These are phyloP conservation scores for Xanthoceras sorbifolium DNA, from an alignment of 345 rosid genomes.

Conservation along the genomic window DNA sequence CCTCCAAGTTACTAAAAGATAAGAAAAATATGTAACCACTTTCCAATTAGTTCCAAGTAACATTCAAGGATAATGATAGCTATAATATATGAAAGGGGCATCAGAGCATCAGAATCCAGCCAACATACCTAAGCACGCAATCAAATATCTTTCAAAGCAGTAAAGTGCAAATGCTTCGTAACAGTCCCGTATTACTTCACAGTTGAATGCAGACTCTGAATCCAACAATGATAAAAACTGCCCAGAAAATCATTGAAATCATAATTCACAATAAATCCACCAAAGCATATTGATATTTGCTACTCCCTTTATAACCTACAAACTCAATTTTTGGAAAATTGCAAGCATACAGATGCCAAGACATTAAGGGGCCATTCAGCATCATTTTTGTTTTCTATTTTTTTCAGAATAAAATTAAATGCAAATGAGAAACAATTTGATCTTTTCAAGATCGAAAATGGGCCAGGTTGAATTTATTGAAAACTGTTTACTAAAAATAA, in stretches of 20 bases:
- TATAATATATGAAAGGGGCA: conserved; percentile 1
- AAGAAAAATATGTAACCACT: background rate
- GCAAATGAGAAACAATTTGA: too few relatives aligned
- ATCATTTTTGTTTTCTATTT: too few relatives aligned
- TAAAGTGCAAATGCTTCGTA: conserved; percentile 99
- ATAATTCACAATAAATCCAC: conserved; percentile 20
- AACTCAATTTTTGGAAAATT: background rate
- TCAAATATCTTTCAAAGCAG: conserved; percentile 97
- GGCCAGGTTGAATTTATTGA: too few relatives aligned
- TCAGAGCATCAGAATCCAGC: background rate
- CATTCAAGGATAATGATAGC: background rate
- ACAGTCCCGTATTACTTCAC: conserved; percentile 94
- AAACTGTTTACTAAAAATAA: too few relatives aligned
- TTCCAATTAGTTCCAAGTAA: background rate
- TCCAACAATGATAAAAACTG: conserved; percentile 91
- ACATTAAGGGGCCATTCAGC: too few relatives aligned
- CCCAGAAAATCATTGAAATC: conserved; percentile 30
- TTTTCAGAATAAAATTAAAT: too few relatives aligned
- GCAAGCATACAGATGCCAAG: conserved; percentile 2
- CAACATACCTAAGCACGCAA: conserved; percentile 90
- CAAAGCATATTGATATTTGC: background rate
- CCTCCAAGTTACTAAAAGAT: background rate
- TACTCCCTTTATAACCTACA: conserved; percentile 2
- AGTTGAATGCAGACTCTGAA: conserved; percentile 91
- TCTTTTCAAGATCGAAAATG: too few relatives aligned